Percentiles rank a stretch among this genome's conserved stretches.
These are phyloP conservation scores for Piedraia hortae DNA, from an alignment of 2,329 filamentous ascomycete genomes.

Conservation along the genomic window DNA sequence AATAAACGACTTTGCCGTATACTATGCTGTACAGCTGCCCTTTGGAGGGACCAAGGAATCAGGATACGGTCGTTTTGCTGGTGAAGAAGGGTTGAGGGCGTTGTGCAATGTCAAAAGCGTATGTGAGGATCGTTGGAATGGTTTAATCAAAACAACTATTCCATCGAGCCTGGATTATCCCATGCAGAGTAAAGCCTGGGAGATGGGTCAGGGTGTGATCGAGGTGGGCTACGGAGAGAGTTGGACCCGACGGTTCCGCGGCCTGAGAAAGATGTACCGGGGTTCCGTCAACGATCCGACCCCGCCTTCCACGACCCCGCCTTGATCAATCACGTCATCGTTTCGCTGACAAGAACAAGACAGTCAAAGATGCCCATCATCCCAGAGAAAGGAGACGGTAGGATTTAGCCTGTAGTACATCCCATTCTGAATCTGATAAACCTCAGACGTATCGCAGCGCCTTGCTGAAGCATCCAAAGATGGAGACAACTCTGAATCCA, in stretches of 20 bases:
- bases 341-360: no score
- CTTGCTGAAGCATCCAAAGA: no score
- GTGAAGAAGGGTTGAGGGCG: constrained; percentile 58
- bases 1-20: constrained; percentile 84
- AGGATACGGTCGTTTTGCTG: constrained; percentile 76
- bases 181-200: constrained; percentile 21
- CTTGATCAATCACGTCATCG: no score
- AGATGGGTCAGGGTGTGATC: constrained; percentile 19
- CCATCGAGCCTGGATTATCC: constrained; percentile 62
- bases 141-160: constrained; percentile 40
- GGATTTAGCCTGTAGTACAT: background rate
- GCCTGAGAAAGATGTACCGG: constrained; percentile 15
- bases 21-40: constrained; percentile 78
- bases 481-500: no score
- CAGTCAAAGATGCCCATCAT: constrained; percentile 1
- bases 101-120: constrained; percentile 74
- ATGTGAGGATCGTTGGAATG: constrained; percentile 43
- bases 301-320: no score
- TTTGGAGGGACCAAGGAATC: constrained; percentile 81
- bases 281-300: constrained; percentile 3
- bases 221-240: constrained; percentile 22
- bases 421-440: no score
- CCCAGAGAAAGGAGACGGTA: background rate
- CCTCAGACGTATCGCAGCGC: no score
- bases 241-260: constrained; percentile 13